Evolutionary conservation across 352 stramenopile genomes (phyloP).

Genomic region (Pythium volutum): DNA sequence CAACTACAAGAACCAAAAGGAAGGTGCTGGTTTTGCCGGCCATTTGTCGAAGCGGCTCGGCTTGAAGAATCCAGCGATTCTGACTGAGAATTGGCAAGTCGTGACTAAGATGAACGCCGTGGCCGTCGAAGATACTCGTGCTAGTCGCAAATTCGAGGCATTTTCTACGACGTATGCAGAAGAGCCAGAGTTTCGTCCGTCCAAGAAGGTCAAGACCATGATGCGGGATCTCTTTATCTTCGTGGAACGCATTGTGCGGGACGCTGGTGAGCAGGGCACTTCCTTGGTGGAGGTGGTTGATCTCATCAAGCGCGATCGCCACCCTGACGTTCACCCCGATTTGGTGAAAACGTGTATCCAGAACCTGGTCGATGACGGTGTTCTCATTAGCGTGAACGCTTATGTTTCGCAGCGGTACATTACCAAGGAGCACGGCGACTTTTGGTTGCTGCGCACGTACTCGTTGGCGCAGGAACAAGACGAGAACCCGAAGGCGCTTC

Average conservation of each 20-base stretch:
- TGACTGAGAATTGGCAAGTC: slow-evolving; percentile 73
- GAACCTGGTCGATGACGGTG: slow-evolving; percentile 48
- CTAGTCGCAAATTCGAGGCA: slow-evolving; percentile 38
- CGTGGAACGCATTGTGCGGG: slow-evolving; percentile 13
- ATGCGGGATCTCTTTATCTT: neutral
- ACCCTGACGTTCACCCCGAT: neutral
- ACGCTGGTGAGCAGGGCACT: slow-evolving; percentile 12
- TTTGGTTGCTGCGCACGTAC: slow-evolving; percentile 70
- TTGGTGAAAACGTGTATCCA: slow-evolving; percentile 30
- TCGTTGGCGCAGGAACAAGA: slow-evolving; percentile 36
- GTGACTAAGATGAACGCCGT: slow-evolving; percentile 61
- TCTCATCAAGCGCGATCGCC: neutral
- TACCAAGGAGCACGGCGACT: slow-evolving; percentile 53
- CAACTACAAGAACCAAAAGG: slow-evolving; percentile 60
- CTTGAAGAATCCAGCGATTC: slow-evolving; percentile 50
- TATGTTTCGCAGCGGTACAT: slow-evolving; percentile 71
- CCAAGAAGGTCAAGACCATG: slow-evolving; percentile 11
- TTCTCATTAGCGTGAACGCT: slow-evolving; percentile 61
- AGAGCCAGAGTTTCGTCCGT: slow-evolving; percentile 8
- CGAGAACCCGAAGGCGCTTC: slow-evolving; percentile 2
- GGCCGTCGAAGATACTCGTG: slow-evolving; percentile 35
- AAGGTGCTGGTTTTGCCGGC: slow-evolving; percentile 59
- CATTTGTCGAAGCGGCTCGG: slow-evolving; percentile 68
- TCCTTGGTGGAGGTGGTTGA: slow-evolving; percentile 12
- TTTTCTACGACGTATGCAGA: slow-evolving; percentile 42